Conservation (phyloP, 78 protist genomes). For the Pirum gemmata region DNA sequence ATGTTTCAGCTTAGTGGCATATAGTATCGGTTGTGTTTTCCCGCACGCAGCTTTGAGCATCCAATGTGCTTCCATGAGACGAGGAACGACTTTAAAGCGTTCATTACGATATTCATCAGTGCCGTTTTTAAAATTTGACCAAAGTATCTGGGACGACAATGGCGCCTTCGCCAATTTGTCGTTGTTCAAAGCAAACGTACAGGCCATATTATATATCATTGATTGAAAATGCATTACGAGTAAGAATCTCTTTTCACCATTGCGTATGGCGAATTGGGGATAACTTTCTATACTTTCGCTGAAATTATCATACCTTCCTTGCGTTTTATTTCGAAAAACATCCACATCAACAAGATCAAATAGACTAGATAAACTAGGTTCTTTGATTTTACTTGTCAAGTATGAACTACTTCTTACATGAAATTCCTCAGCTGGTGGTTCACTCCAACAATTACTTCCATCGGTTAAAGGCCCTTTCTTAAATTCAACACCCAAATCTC, state of each 20-base stretch:
- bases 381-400: background rate
- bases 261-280: background rate
- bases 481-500: background rate
- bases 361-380: background rate
- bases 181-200: conserved; percentile 13
- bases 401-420: background rate
- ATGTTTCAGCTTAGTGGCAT: conserved; percentile 43
- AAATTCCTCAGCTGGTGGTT: background rate
- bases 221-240: conserved; percentile 28
- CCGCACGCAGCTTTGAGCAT: conserved; percentile 34
- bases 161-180: background rate
- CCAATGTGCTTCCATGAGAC: conserved; percentile 34
- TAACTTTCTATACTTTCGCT: conserved; percentile 8
- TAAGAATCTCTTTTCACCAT: conserved; percentile 41
- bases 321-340: conserved; percentile 22
- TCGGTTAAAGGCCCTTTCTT: background rate
- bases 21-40: conserved; percentile 13
- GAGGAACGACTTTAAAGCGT: conserved; percentile 38
- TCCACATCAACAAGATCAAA: conserved; percentile 31
- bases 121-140: conserved; percentile 24
- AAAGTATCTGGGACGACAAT: background rate
- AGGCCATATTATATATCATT: conserved; percentile 19
- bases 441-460: background rate
- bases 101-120: background rate
- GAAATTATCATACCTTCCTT: conserved; percentile 10